Evolutionary conservation across 2,329 filamentous ascomycete genomes (phyloP), one percentile per base, ranked within the genome.

Genomic region (Aureobasidium sp.): DNA sequence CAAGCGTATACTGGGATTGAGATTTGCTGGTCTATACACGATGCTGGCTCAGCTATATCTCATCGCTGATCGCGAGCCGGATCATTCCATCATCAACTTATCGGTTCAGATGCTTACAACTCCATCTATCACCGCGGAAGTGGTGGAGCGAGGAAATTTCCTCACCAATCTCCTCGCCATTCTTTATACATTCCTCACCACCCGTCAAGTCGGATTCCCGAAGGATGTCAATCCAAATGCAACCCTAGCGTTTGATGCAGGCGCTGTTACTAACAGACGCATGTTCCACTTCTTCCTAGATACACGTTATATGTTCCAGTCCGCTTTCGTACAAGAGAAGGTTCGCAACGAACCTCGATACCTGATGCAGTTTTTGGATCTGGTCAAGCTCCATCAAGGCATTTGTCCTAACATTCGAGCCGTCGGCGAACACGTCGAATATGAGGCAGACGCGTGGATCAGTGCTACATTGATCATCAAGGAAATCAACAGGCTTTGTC

Each of bases 281-380:
- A 91, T 99, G 81, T 97, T 97, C 70, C 94, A 97, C 74, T 99
- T 99, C 78, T 99, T 97, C 76, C 83, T 92, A 63, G 94, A 99
- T 72, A 80, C 97, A 66, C 91, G 91, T 68, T 96, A 94, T 74
- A 84, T 99, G 0, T 90, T 97, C 65, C 85, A 88, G 45, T 95
- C 92, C 0, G 85, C 90, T 32, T 90, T 95, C 71, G 91, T 97
- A 2, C 91, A 96, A 71, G 85, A 91, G 67, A 85, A 88, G 59
- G 83, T 97, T 64, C 85, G 94, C 41, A 86, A 81, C 3, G 91
- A 97, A 72, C 85, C 88, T 59, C 85, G 91, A 62, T 99, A 99
- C 69, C 81, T 97, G 61, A 81, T 95, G 72, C 95, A 99, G 70
- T 99, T 97, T 74, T 79, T 99, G 49, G 95, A 99, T 71, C 80